Conservation (phyloP, 176 grass and related monocot species). For the Musa troglodytarum region DNA sequence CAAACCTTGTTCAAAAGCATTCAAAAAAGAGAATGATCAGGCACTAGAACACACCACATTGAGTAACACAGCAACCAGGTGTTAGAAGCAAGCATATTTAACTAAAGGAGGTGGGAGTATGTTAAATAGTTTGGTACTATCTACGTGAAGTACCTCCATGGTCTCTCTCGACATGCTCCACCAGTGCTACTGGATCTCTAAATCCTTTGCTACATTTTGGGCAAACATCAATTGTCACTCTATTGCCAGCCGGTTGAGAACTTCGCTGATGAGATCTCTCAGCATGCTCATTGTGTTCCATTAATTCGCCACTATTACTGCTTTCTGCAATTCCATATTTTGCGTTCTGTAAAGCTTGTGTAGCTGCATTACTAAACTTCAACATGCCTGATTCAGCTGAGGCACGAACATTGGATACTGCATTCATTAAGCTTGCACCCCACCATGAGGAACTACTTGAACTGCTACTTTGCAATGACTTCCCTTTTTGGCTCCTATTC, state of each 20-base stretch:
- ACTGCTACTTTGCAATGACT: constrained; percentile 31
- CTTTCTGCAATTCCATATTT: constrained; percentile 52
- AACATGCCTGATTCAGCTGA: constrained; percentile 86
- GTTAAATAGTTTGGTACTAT: not conserved
- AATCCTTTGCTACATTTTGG: constrained; percentile 93
- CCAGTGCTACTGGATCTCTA: constrained; percentile 70
- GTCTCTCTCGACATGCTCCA: constrained; percentile 92
- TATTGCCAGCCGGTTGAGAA: constrained; percentile 22
- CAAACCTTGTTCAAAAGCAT: no score
- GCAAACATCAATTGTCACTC: constrained; percentile 62
- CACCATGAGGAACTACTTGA: constrained; percentile 69
- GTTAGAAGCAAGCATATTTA: not conserved
- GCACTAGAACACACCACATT: no score
- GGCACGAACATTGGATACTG: constrained; percentile 60
- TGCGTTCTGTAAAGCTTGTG: constrained; percentile 60
- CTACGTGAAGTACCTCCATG: constrained; percentile 65
- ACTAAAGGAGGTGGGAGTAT: not conserved
- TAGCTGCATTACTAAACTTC: constrained; percentile 65
- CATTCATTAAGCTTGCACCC: constrained; percentile 52
- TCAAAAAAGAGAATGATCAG: no score
- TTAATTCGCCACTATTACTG: constrained; percentile 25
- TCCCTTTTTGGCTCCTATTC: constrained; percentile 51
- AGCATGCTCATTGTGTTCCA: constrained; percentile 67
- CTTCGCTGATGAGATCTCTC: constrained; percentile 60
- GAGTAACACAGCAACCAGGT: not conserved